Evolutionary conservation across 2,329 filamentous ascomycete genomes (phyloP).

Genomic region (Colletotrichum destructivum): DNA sequence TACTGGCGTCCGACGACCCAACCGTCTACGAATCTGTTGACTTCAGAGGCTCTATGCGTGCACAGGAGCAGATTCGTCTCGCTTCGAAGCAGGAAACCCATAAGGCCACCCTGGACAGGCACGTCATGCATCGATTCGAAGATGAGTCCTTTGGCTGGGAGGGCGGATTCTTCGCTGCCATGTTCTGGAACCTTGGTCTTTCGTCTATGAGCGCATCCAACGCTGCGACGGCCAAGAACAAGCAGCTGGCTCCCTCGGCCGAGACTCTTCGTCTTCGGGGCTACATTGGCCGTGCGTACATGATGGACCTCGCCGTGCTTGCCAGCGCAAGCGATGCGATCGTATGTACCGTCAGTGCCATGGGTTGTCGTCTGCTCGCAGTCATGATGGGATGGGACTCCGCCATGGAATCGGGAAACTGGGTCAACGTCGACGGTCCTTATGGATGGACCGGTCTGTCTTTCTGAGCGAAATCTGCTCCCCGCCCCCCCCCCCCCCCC

Average conservation of each 20-base stretch:
- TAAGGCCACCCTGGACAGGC: slow-evolving; percentile 58
- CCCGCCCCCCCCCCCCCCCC: no score
- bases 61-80: slow-evolving; percentile 83
- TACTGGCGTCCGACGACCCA: slow-evolving; percentile 87
- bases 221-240: slow-evolving; percentile 51
- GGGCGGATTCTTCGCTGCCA: slow-evolving; percentile 85
- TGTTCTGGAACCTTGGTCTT: slow-evolving; percentile 86
- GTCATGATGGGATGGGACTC: slow-evolving; percentile 92
- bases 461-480: slow-evolving; percentile 1
- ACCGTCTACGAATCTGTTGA: slow-evolving; percentile 79
- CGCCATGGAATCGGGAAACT: slow-evolving; percentile 71
- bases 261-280: slow-evolving; percentile 78
- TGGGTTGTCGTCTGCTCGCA: slow-evolving; percentile 80
- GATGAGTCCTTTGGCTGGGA: slow-evolving; percentile 89
- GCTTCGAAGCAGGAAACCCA: slow-evolving; percentile 72
- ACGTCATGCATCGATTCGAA: slow-evolving; percentile 75
- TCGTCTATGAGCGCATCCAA: slow-evolving; percentile 56
- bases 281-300: slow-evolving; percentile 84
- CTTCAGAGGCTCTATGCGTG: slow-evolving; percentile 70
- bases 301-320: slow-evolving; percentile 85
- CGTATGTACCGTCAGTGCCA: slow-evolving; percentile 82
- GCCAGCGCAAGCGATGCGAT: slow-evolving; percentile 77
- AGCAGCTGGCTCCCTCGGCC: slow-evolving; percentile 56
- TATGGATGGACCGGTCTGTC: slow-evolving; percentile 71
- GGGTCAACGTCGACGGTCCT: slow-evolving; percentile 85